These are phyloP conservation scores for Bipolaris oryzae DNA, from an alignment of 2,329 filamentous ascomycete species.

Conservation along the genomic window DNA sequence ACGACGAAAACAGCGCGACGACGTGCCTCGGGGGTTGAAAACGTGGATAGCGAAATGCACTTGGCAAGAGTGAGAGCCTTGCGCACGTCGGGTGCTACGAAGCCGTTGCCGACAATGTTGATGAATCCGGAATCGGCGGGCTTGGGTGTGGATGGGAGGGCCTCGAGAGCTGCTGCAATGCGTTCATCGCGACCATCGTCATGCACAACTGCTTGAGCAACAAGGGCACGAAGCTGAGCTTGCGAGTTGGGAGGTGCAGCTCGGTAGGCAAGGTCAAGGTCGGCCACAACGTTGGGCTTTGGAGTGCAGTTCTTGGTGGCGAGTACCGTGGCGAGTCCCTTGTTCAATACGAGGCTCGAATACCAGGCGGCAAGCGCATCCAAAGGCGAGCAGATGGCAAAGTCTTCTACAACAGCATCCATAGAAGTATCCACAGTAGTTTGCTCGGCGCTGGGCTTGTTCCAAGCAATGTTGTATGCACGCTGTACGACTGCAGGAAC, in stretches of 20 bases:
- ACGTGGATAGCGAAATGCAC: slow-evolving; percentile 59
- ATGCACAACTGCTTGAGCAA: slow-evolving; percentile 65
- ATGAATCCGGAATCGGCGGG: slow-evolving; percentile 48
- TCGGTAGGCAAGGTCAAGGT: slow-evolving; percentile 71
- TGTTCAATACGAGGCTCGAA: slow-evolving; percentile 75
- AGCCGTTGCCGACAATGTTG: slow-evolving; percentile 60
- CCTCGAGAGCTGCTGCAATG: slow-evolving; percentile 60
- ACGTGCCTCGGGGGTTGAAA: slow-evolving; percentile 42
- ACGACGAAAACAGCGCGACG: slow-evolving; percentile 49
- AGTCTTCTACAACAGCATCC: slow-evolving; percentile 83
- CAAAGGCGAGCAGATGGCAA: slow-evolving; percentile 81
- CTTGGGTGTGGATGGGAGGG: slow-evolving; percentile 52
- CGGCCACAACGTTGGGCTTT: slow-evolving; percentile 54
- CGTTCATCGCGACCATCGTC: slow-evolving; percentile 58
- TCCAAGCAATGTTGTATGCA: slow-evolving; percentile 89
- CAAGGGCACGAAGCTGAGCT: slow-evolving; percentile 65
- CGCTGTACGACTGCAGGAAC: slow-evolving; percentile 78
- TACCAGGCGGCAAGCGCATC: slow-evolving; percentile 93
- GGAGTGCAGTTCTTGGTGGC: slow-evolving; percentile 57
- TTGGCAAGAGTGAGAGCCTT: slow-evolving; percentile 65
- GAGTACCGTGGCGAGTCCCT: slow-evolving; percentile 69
- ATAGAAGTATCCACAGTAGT: slow-evolving; percentile 72
- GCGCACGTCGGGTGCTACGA: slow-evolving; percentile 62
- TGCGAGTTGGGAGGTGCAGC: slow-evolving; percentile 79
- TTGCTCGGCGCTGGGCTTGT: slow-evolving; percentile 73